These are phyloP conservation scores for Phytophthora multivora DNA, from an alignment of 352 stramenopile species.

Conservation along the genomic window DNA sequence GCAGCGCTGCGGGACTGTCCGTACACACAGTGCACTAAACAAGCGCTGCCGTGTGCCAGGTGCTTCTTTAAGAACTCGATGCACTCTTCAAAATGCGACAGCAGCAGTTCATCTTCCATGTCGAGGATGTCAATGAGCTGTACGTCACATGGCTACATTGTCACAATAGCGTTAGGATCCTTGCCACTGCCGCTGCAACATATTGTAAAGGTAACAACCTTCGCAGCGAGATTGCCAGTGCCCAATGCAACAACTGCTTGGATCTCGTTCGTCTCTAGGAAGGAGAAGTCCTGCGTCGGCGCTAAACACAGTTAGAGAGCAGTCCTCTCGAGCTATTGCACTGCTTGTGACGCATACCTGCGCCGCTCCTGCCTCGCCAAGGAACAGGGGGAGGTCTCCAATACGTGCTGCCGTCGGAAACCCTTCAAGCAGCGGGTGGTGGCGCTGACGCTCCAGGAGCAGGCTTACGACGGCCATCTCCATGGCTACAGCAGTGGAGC, in stretches of 20 bases:
- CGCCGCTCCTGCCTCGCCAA: slow-evolving; percentile 60
- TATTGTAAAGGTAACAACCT: slow-evolving; percentile 31
- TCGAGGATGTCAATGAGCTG: slow-evolving; percentile 72
- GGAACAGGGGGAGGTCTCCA: slow-evolving; percentile 49
- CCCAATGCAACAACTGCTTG: slow-evolving; percentile 61
- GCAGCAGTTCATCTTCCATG: slow-evolving; percentile 74
- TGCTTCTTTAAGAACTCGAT: slow-evolving; percentile 45
- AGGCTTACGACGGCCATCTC: slow-evolving; percentile 34
- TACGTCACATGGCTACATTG: slow-evolving; percentile 40
- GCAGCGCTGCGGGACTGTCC: slow-evolving; percentile 78
- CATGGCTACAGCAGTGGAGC: slow-evolving; percentile 6
- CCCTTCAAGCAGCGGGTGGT: slow-evolving; percentile 52
- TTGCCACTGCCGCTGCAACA: background rate
- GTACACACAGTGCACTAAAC: slow-evolving; percentile 82
- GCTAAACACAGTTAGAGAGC: background rate
- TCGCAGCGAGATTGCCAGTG: slow-evolving; percentile 53
- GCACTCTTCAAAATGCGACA: slow-evolving; percentile 67
- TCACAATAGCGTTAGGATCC: background rate
- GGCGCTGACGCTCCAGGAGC: slow-evolving; percentile 47
- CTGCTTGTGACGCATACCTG: slow-evolving; percentile 31
- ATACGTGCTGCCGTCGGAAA: slow-evolving; percentile 54
- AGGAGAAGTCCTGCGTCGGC: slow-evolving; percentile 37
- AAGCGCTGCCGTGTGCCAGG: slow-evolving; percentile 11
- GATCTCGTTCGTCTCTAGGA: slow-evolving; percentile 52
- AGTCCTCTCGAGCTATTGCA: background rate